A percentile compares a stretch with the other conserved stretches of the same genome.
Conservation (phyloP, 306 rosid species). For the Vigna radiata region DNA sequence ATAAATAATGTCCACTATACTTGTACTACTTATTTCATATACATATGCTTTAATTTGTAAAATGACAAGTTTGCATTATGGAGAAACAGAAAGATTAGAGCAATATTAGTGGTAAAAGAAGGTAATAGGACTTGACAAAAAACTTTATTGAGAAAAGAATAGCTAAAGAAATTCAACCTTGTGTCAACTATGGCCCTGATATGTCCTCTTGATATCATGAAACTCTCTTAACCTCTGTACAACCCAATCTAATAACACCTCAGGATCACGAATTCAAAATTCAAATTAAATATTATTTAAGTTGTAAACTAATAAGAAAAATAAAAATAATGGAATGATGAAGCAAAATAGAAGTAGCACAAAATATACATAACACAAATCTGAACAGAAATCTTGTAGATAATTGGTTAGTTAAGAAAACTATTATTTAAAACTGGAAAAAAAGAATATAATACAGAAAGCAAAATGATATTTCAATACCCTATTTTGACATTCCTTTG, state of each 20-base stretch:
- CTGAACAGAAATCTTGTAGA: background rate
- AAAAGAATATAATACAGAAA: too few species aligned
- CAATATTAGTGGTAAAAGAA: conserved; percentile 27
- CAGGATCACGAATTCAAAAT: background rate
- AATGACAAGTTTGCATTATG: conserved; percentile 84
- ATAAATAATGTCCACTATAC: conserved; percentile 84
- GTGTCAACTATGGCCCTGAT: too few species aligned
- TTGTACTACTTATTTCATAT: conserved; percentile 77
- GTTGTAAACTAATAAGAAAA: background rate
- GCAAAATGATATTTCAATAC: too few species aligned
- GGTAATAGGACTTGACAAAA: background rate
- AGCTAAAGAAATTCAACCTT: background rate
- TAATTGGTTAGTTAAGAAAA: background rate
- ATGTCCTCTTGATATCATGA: too few species aligned
- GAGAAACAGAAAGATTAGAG: conserved; percentile 39
- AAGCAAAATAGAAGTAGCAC: background rate
- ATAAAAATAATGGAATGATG: background rate
- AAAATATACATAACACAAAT: background rate
- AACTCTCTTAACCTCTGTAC: conserved; percentile 9
- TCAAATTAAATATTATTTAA: too few species aligned
- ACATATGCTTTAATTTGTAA: conserved; percentile 86
- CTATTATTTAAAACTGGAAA: too few species aligned
- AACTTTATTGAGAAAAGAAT: background rate
- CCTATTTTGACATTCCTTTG: too few species aligned
- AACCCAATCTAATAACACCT: background rate